phyloP scores from a whole-genome alignment of 2,329 filamentous ascomycete species.

The Colletotrichum liriopes region DNA sequence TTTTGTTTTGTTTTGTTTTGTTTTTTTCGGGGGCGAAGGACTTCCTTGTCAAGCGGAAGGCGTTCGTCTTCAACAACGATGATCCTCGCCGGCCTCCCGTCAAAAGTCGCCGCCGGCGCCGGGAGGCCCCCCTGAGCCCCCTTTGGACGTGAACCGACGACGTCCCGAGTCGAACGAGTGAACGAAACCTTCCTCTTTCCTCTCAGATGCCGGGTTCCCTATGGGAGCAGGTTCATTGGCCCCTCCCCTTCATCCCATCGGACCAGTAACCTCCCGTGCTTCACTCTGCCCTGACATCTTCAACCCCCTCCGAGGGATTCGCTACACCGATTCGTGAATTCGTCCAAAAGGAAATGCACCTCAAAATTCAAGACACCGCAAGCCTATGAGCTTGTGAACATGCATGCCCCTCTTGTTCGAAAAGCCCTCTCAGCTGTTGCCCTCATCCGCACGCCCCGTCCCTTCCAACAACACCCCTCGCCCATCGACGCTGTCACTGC shows the following conservation, averaged over 20 bases:
- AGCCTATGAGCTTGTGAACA: background rate
- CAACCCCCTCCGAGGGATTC: constrained; percentile 1
- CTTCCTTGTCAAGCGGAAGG: background rate
- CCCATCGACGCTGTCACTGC: background rate
- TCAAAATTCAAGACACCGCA: background rate
- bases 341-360: constrained; percentile 3
- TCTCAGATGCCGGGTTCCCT: no score
- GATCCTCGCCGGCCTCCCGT: background rate
- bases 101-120: background rate
- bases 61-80: no score
- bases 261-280: background rate
- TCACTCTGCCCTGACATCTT: background rate
- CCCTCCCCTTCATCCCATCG: background rate
- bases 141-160: background rate
- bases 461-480: background rate
- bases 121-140: background rate
- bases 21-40: background rate
- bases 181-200: background rate
- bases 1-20: no score
- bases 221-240: background rate
- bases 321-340: constrained; percentile 27
- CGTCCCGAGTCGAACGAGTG: background rate
- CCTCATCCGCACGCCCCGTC: constrained; percentile 7
- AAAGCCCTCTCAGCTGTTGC: background rate
- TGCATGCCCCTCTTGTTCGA: constrained; percentile 14